Evolutionary conservation across 2,329 filamentous ascomycete species (phyloP), one percentile per base, ranked within the genome.

Genomic region (Colletotrichum sp.): DNA sequence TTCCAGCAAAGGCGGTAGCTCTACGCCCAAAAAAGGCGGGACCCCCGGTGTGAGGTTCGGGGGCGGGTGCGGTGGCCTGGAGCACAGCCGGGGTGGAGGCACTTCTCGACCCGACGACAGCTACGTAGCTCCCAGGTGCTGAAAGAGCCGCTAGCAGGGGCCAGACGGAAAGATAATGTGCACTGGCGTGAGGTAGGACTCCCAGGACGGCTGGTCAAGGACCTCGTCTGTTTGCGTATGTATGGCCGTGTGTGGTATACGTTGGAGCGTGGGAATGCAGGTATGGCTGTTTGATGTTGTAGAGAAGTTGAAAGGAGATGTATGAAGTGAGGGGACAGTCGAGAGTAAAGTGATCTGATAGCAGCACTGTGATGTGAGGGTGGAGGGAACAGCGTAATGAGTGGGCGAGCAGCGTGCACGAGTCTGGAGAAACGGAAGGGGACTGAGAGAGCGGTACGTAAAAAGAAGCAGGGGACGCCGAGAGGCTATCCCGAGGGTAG

Each of bases 31-130:
- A 75, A 75, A 67, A 75, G 66, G 75, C 71, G 60, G 75, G 66
- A 67, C 66, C 66, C 49, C 74, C 55, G 74, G 62, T 62, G 75
- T 76, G 71, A 74, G 64, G 57, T 75, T 76, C 44, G 28, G 64
- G 65, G 73, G 59, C 65, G 74, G 74, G 59, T 76, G 65, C 70
- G 57, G 69, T 76, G 73, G 68, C 55, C 52, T 76, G 64, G 64
- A n/a, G 44, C 44, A 52, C 44, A 21, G 64, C 64, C 73, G 70
- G 59, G 64, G 73, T 68, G 39, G 57, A 57, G 32, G 70, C 30
- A 64, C 44, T 73, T 76, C 44, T 68, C 26, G 55, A 49, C 70
- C 70, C 64, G 70, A 57, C 65, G 34, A 62, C 55, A 34, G 67
- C 55, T 69, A 28, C 68, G 24, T n/a, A n/a, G 8, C 30, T 62